Evolutionary conservation across 176 grass and related monocot species (phyloP).

Genomic region (Elaeis guineensis): DNA sequence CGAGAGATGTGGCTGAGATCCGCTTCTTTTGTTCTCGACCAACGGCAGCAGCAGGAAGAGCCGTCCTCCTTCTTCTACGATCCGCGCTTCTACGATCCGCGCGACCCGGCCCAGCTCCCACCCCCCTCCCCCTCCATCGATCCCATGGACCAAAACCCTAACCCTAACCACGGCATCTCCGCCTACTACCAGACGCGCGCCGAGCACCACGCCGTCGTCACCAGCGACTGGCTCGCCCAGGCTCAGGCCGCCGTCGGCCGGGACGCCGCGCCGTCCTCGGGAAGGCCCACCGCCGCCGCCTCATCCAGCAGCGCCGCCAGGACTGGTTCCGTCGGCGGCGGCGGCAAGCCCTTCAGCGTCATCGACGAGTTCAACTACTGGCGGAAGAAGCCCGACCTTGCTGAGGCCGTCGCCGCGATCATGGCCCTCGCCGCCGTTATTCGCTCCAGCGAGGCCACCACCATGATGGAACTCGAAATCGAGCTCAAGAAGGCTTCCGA

Average conservation of each 20-base stretch:
- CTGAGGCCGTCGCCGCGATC: constrained; percentile 91
- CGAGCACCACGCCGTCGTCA: constrained; percentile 77
- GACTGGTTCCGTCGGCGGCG: not conserved
- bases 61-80: constrained; percentile 11
- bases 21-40: constrained; percentile 40
- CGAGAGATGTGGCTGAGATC: constrained; percentile 35
- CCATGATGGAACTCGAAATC: constrained; percentile 99
- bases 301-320: not conserved
- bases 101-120: constrained; percentile 5
- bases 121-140: constrained; percentile 6
- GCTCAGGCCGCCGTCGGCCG: constrained; percentile 36
- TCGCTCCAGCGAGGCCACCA: constrained; percentile 77
- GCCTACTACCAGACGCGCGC: constrained; percentile 95
- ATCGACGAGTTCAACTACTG: constrained; percentile 97
- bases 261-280: not conserved
- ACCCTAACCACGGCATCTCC: constrained; percentile 48
- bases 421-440: constrained; percentile 90
- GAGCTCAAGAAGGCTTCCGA: constrained; percentile 95
- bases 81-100: constrained; percentile 11
- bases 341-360: constrained; percentile 32
- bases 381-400: constrained; percentile 85
- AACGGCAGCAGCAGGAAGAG: constrained; percentile 12
- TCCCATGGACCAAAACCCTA: constrained; percentile 33
- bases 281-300: not conserved
- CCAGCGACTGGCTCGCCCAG: constrained; percentile 83